phyloP scores from a whole-genome alignment of 306 rosid species.

The Quercus engelmannii region DNA sequence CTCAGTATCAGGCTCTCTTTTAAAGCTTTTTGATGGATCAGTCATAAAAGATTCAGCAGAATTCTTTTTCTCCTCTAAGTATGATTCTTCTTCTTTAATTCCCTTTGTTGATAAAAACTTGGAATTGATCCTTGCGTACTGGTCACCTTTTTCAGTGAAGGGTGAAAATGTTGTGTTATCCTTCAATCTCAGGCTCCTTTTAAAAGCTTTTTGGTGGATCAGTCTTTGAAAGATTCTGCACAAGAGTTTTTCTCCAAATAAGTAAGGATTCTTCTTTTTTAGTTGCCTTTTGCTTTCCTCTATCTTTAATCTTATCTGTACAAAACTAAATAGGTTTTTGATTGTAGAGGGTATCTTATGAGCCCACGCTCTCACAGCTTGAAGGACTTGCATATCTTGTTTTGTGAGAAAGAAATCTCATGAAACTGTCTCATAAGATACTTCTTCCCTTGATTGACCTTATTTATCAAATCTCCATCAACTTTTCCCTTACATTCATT shows the following conservation, averaged over 20 bases:
- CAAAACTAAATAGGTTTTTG: neutral
- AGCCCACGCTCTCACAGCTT: too few species aligned
- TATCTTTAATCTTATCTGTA: constrained; percentile 62
- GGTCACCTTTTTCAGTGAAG: constrained; percentile 24
- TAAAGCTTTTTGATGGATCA: constrained; percentile 24
- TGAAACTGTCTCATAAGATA: too few species aligned
- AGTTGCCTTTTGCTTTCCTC: constrained; percentile 44
- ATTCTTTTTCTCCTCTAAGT: constrained; percentile 21
- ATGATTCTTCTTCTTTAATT: constrained; percentile 15
- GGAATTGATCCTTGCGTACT: constrained; percentile 10
- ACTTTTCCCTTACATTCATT: too few species aligned
- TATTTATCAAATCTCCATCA: too few species aligned
- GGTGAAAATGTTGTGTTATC: neutral
- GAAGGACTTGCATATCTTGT: too few species aligned
- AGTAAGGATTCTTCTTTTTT: constrained; percentile 25
- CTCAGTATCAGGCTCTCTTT: constrained; percentile 29
- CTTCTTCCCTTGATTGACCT: too few species aligned
- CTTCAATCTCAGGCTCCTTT: constrained; percentile 28
- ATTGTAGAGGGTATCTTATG: too few species aligned
- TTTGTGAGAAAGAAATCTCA: too few species aligned
- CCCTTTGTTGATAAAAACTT: too few species aligned
- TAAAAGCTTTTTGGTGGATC: constrained; percentile 21
- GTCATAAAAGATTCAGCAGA: constrained; percentile 22
- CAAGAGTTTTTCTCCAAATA: constrained; percentile 9
- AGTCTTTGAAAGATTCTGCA: constrained; percentile 22